Conservation (phyloP, 768 basidiomycete genomes). For the Daedaleopsis sinensis region DNA sequence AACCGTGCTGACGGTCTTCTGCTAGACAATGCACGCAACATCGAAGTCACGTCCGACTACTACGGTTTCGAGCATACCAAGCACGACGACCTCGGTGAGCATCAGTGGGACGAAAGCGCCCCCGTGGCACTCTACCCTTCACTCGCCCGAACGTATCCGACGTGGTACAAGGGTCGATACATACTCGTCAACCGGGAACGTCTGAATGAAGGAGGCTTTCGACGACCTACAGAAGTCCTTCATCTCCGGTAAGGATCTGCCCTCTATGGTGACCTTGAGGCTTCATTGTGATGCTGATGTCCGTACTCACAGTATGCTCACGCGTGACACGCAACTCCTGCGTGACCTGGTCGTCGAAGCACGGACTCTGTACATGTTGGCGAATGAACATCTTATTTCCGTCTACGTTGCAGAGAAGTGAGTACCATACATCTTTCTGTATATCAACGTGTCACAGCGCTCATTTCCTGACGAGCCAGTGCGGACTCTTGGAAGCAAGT, state of each 20-base stretch:
- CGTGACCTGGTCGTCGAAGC: conserved; percentile 57
- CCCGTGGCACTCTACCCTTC: conserved; percentile 45
- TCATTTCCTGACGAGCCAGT: background rate
- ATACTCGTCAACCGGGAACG: conserved; percentile 37
- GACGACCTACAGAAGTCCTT: conserved; percentile 40
- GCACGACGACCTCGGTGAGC: conserved; percentile 4
- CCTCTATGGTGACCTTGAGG: too few species aligned
- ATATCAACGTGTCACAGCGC: background rate
- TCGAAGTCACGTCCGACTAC: conserved; percentile 21
- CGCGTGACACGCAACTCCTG: conserved; percentile 48
- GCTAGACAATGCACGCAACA: conserved; percentile 26
- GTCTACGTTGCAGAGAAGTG: conserved; percentile 55
- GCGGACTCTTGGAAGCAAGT: conserved; percentile 54
- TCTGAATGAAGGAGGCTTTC: conserved; percentile 36
- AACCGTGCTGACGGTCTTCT: background rate
- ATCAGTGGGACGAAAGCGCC: background rate
- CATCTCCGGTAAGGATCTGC: conserved; percentile 47
- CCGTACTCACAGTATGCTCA: conserved; percentile 46
- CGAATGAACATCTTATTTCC: conserved; percentile 52
- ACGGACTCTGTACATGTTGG: conserved; percentile 51
- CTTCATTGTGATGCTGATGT: too few species aligned
- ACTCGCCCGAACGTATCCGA: conserved; percentile 38
- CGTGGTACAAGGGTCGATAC: conserved; percentile 50
- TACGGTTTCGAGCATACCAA: background rate
- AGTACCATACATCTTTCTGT: conserved; percentile 4